Evolutionary conservation across 768 basidiomycete genomes (phyloP).

Genomic region (Rhizopogon sp.): DNA sequence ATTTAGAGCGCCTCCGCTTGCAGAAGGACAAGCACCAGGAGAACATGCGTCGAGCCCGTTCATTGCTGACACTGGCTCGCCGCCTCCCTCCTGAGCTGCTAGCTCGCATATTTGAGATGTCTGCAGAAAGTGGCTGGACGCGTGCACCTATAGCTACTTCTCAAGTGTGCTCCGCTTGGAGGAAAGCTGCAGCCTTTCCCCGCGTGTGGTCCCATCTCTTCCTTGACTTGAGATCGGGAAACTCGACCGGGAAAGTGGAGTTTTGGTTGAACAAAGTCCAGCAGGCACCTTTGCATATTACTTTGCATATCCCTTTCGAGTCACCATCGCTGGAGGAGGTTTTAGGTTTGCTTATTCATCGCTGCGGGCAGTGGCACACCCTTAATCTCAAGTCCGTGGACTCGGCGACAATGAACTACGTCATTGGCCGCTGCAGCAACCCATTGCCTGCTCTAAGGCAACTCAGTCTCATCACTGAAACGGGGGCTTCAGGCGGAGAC

Average conservation of each 20-base stretch:
- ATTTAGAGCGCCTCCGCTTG: slow-evolving; percentile 38
- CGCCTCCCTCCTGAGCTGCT: slow-evolving; percentile 53
- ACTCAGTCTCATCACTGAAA: slow-evolving; percentile 27
- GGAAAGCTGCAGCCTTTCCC: slow-evolving; percentile 45
- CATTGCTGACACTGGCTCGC: slow-evolving; percentile 50
- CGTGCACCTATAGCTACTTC: slow-evolving; percentile 51
- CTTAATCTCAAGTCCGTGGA: slow-evolving; percentile 36
- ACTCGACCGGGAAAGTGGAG: slow-evolving; percentile 37
- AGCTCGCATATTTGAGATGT: slow-evolving; percentile 47
- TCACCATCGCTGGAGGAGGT: slow-evolving; percentile 26
- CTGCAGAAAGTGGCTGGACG: slow-evolving; percentile 46
- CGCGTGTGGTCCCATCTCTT: slow-evolving; percentile 55
- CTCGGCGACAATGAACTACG: slow-evolving; percentile 32
- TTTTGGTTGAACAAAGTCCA: slow-evolving; percentile 49
- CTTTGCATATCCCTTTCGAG: slow-evolving; percentile 33
- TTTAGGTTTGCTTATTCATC: slow-evolving; percentile 36
- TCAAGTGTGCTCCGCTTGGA: slow-evolving; percentile 57
- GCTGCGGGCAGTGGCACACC: slow-evolving; percentile 38
- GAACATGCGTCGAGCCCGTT: slow-evolving; percentile 39
- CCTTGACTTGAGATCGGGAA: slow-evolving; percentile 39
- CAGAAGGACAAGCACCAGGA: slow-evolving; percentile 37
- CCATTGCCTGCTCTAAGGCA: slow-evolving; percentile 33
- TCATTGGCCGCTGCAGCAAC: slow-evolving; percentile 33
- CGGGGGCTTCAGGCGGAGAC: slow-evolving; percentile 17
- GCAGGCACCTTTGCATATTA: slow-evolving; percentile 39